Percentiles rank a stretch among this genome's conserved stretches.
Conservation (phyloP, 176 grass and related monocot genomes). For the Avena atlantica region DNA sequence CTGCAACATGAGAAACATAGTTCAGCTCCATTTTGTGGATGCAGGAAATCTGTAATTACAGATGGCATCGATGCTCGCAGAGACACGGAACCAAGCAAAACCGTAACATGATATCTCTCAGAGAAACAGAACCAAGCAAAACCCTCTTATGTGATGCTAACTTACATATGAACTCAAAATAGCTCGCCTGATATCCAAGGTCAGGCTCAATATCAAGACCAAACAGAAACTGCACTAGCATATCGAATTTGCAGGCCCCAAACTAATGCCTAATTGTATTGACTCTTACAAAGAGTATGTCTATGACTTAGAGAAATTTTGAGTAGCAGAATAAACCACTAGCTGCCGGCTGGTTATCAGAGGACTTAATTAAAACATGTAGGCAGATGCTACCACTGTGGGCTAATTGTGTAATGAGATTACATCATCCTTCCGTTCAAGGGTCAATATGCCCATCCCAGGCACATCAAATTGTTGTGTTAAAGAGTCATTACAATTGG, state of each 20-base stretch:
- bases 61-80: slow-evolving; percentile 44
- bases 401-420: neutral
- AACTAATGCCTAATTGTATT: slow-evolving; percentile 64
- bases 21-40: slow-evolving; percentile 68
- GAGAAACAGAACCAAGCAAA: neutral
- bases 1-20: slow-evolving; percentile 87
- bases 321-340: neutral
- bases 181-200: slow-evolving; percentile 65
- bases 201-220: slow-evolving; percentile 59
- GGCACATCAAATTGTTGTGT: neutral
- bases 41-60: slow-evolving; percentile 56
- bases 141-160: slow-evolving; percentile 36
- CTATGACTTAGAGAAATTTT: slow-evolving; percentile 15
- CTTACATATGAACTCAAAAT: slow-evolving; percentile 33
- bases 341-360: neutral
- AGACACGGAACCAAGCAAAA: neutral
- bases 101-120: neutral
- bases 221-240: slow-evolving; percentile 67
- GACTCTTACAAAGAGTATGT: slow-evolving; percentile 12
- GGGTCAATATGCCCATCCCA: neutral
- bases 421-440: neutral
- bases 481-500: neutral
- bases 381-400: neutral
- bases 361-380: neutral
- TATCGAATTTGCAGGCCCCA: slow-evolving; percentile 69